A percentile compares a stretch with the other conserved stretches of the same genome.
Evolutionary conservation across 257 asterid genomes (phyloP).

Genomic region (Anisodus tanguticus): DNA sequence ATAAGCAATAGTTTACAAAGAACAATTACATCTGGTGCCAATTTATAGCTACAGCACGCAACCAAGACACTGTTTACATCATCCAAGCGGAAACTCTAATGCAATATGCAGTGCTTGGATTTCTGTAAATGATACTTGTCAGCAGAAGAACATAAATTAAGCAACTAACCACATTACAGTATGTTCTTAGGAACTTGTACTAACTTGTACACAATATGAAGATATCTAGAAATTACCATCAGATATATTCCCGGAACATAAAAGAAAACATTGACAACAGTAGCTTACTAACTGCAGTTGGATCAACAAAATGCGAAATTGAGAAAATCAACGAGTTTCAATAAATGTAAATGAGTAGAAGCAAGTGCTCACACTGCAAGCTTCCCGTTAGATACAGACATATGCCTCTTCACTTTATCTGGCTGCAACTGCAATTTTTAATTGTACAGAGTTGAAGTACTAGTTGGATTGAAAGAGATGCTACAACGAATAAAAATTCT

Average conservation of each 20-base stretch:
- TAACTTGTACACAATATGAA: not conserved
- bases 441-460: not conserved
- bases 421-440: conserved; percentile 79
- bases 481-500: not conserved
- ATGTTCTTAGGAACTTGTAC: not conserved
- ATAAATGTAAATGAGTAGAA: not conserved
- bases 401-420: conserved; percentile 80
- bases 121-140: not conserved
- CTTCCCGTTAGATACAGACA: conserved; percentile 68
- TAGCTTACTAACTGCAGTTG: not conserved
- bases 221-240: not conserved
- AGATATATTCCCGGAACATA: not conserved
- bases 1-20: not conserved
- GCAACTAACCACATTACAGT: not conserved
- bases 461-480: not conserved
- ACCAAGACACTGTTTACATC: not conserved
- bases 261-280: not conserved
- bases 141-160: not conserved
- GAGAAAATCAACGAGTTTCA: not conserved
- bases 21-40: not conserved
- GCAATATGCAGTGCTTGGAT: not conserved
- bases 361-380: conserved; percentile 64
- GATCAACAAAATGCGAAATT: conserved; percentile 3
- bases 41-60: not conserved
- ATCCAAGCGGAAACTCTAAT: not conserved